Conservation (phyloP, 306 rosid species). For the Boehmeria nivea region DNA sequence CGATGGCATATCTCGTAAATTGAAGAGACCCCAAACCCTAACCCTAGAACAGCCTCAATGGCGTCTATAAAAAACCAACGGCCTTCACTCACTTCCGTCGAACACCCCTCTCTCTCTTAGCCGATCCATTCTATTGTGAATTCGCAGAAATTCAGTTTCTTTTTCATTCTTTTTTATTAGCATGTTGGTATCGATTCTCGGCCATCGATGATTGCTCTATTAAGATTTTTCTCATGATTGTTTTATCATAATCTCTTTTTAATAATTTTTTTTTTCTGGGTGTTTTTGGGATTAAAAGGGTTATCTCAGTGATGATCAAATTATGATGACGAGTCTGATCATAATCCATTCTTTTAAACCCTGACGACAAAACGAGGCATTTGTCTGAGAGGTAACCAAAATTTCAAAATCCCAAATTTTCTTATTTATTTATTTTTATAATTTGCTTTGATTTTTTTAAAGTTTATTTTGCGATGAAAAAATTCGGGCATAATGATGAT, state of each 20-base stretch:
- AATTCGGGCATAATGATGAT: constrained; percentile 64
- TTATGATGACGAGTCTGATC: constrained; percentile 87
- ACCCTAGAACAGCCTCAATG: constrained; percentile 13
- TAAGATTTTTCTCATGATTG: too few species aligned
- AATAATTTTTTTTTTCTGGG: background rate
- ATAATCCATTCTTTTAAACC: constrained; percentile 49
- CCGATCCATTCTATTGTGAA: too few species aligned
- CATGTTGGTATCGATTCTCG: too few species aligned
- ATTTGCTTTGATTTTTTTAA: background rate
- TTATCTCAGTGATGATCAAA: constrained; percentile 68
- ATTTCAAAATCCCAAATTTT: background rate
- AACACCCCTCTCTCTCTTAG: too few species aligned
- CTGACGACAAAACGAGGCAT: constrained; percentile 90
- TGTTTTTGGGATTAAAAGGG: background rate
- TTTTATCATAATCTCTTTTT: too few species aligned
- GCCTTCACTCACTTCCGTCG: background rate
- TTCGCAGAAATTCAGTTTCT: too few species aligned
- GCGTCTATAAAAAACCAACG: constrained; percentile 21
- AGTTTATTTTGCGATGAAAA: too few species aligned
- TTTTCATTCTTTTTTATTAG: background rate
- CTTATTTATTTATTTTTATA: background rate
- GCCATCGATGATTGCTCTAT: too few species aligned
- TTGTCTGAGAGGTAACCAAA: constrained; percentile 79
- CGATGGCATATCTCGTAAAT: too few species aligned
- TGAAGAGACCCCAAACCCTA: constrained; percentile 15